Evolutionary conservation across 805 yeast species (phyloP).

Genomic region (Ogataea trehalophila): DNA sequence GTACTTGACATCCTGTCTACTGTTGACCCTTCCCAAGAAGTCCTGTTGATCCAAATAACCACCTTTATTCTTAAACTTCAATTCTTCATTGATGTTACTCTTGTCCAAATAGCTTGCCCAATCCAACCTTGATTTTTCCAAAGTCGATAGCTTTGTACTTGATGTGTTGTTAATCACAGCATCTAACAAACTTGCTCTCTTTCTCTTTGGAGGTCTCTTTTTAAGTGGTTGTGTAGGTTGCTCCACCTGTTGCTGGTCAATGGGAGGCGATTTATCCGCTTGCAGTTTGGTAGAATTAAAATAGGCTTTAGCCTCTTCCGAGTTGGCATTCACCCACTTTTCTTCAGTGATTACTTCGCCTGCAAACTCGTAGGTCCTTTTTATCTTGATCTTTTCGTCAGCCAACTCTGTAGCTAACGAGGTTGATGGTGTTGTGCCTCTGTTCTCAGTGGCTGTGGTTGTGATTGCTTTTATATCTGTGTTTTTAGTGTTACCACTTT

Average conservation of each 20-base stretch:
- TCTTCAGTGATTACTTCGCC: conserved; percentile 77
- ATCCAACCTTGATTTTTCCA: conserved; percentile 89
- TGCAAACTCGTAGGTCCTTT: conserved; percentile 80
- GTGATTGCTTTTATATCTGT: too few relatives aligned
- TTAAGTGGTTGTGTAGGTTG: not conserved
- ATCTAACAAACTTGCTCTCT: conserved; percentile 71
- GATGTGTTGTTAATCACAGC: conserved; percentile 66
- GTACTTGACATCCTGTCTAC: conserved; percentile 46
- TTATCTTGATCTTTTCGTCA: conserved; percentile 58
- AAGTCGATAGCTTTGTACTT: conserved; percentile 78
- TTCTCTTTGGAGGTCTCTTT: conserved; percentile 42
- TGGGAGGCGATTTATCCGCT: not conserved
- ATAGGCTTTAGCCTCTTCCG: conserved; percentile 87
- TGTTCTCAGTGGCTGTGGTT: too few relatives aligned
- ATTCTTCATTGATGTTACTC: conserved; percentile 78
- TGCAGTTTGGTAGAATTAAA: conserved; percentile 43
- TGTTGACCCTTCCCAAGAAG: conserved; percentile 73
- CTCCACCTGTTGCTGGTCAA: not conserved
- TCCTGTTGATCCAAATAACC: conserved; percentile 92
- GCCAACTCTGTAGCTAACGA: too few relatives aligned
- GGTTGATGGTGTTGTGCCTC: too few relatives aligned
- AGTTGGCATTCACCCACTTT: conserved; percentile 66
- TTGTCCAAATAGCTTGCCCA: conserved; percentile 94
- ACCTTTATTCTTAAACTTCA: conserved; percentile 73
- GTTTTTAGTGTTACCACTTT: not conserved